These are phyloP conservation scores for Calocybe gangraenosa DNA, from an alignment of 768 basidiomycete species.

Conservation along the genomic window DNA sequence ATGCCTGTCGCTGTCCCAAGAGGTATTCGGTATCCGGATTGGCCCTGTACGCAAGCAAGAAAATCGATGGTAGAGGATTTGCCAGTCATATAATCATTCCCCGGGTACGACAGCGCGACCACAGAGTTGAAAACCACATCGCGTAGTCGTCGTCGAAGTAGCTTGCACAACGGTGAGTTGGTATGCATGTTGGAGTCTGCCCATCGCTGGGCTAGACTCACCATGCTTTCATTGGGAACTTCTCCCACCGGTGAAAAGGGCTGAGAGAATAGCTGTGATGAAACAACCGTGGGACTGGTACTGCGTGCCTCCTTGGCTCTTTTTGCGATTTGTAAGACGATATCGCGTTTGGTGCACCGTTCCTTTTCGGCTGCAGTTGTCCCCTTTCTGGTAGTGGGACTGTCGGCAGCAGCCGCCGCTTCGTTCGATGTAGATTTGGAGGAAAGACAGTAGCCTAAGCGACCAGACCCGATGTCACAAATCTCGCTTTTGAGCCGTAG, in stretches of 20 bases:
- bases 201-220: conserved; percentile 69
- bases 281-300: conserved; percentile 4
- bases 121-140: conserved; percentile 62
- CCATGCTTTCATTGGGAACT: conserved; percentile 46
- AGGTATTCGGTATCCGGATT: conserved; percentile 11
- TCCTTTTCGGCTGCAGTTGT: conserved; percentile 27
- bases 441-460: conserved; percentile 58
- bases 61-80: conserved; percentile 25
- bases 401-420: conserved; percentile 18
- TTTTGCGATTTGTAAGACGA: conserved; percentile 73
- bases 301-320: conserved; percentile 50
- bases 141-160: conserved; percentile 61
- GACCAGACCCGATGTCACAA: conserved; percentile 61
- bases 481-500: conserved; percentile 69
- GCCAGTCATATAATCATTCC: conserved; percentile 27
- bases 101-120: conserved; percentile 47
- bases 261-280: conserved; percentile 20
- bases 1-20: conserved; percentile 50
- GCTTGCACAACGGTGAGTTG: conserved; percentile 51
- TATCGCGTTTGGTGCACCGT: conserved; percentile 50
- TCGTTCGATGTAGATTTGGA: conserved; percentile 11
- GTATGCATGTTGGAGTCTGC: conserved; percentile 60
- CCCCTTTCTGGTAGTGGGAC: conserved; percentile 4
- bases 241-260: conserved; percentile 24
- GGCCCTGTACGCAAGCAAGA: conserved; percentile 13